Evolutionary conservation across 257 asterid species (phyloP).

Genomic region (Scutellaria barbata): DNA sequence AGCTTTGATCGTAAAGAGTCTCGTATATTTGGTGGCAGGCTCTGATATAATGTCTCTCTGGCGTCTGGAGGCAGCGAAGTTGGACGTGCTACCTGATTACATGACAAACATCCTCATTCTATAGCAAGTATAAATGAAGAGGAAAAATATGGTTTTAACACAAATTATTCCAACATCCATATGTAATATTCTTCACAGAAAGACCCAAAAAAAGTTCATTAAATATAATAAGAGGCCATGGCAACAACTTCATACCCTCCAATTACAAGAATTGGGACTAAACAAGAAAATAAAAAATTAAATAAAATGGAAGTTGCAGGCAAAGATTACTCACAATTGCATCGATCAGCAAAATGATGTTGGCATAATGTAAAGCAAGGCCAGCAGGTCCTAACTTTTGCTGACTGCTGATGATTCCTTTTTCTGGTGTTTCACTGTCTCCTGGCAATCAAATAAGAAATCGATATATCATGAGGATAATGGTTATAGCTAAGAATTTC

Average conservation of each 20-base stretch:
- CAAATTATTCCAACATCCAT: conserved; percentile 7
- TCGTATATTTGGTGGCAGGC: conserved; percentile 69
- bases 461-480: not conserved
- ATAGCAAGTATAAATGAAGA: not conserved
- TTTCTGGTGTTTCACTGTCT: conserved; percentile 46
- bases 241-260: not conserved
- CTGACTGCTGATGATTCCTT: conserved; percentile 36
- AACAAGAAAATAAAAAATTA: too few relatives aligned
- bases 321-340: conserved; percentile 59
- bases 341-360: conserved; percentile 75
- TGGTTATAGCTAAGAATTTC: not conserved
- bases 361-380: conserved; percentile 80
- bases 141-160: conserved; percentile 4
- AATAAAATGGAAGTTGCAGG: not conserved
- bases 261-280: not conserved
- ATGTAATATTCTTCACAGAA: not conserved
- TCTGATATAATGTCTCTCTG: conserved; percentile 65
- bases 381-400: conserved; percentile 78
- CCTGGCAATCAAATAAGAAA: conserved; percentile 32
- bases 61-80: conserved; percentile 52
- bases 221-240: not conserved
- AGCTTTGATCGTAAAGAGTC: conserved; percentile 62
- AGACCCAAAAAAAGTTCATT: not conserved
- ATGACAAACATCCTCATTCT: conserved; percentile 18
- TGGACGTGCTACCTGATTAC: conserved; percentile 68